Base-by-base conservation (phyloP, 129 eudicot species). In the Lonicera japonica region DNA sequence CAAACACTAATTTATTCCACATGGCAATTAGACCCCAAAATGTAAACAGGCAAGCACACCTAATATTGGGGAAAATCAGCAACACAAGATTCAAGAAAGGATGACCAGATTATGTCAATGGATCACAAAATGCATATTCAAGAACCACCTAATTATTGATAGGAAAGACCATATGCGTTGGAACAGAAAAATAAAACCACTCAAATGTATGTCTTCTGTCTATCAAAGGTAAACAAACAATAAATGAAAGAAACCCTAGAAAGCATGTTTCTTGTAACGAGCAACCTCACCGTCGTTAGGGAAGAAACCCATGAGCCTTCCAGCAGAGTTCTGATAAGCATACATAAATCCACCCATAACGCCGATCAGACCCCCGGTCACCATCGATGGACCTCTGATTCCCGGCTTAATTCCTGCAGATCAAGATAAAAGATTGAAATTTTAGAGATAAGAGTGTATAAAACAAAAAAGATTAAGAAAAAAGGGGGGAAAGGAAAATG, bases 301-400 rank as follows among this genome's bases (percentile, higher is more conserved):
- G 69, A 92, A 92, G 71, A 92, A 92, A 0, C 96, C 99, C 99
- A 92, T 92, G 17, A 91, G 84, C 57, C 98, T 70, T 36, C 98
- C 98, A 54, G 86, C 88, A 8, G 96, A 91, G 65, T 91, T 92
- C 83, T 92, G 96, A 58, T 87, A 87, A 0, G 98, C 98, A 54
- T 87, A 87, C 95, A 92, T 92, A 72, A 92, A 92, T 15, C 98
- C 98, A n/a, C 98, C 96, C 88, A 92, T 65, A 13, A 92, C 54
- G 11, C 99, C 99, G 15, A 92, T 92, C 55, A 92, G 58, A 20
- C 99, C 99, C 1, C 99, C 99, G 3, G 95, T 92, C 66, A 92
- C 96, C 96, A 87, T 92, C 1, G 96, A 92, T 6, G 96, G 99
- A 19, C 99, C 99, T 60, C 77, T 82, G 45, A 92, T 92, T 56